Evolutionary conservation across 352 stramenopile genomes (phyloP), one percentile per base, ranked within the genome.

Genomic region (Globisporangium nagaii): DNA sequence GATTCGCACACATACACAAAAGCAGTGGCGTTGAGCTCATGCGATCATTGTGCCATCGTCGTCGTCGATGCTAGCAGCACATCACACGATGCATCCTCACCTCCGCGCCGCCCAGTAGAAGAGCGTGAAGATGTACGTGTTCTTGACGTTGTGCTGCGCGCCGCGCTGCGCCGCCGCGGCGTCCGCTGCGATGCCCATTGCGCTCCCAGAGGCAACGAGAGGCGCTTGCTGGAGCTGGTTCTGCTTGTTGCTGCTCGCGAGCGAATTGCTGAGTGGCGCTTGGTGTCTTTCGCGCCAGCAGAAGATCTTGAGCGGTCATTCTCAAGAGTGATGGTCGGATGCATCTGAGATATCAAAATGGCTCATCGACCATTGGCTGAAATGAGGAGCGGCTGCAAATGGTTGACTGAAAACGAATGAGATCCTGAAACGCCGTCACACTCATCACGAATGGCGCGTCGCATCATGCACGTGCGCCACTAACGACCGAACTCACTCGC

Each of bases 91-190:
- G 2, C 2, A 24, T 41, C 17, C 2, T 19, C 27, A 48, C 70
- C 71, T 83, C 53, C 75, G 68, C 28, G 75, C 73, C 4, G 79
- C 79, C 79, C 79, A 89, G 46, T 81, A 83, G 72, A 89, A 89
- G 58, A 89, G 73, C 53, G 74, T 87, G 60, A 86, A 84, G 45
- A 82, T 24, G 66, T 89, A 89, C 28, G 79, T 69, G 30, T 64
- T 79, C 63, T 78, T 68, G 47, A 89, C 75, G 45, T 89, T 89
- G 57, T 83, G 75, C 25, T 15, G 17, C 17, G 35, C 35, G 17
- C 15, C 35, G 17, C 46, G 24, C 10, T 35, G 42, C 25, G 13
- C 24, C 25, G 11, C 42, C 17, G 20, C 20, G 20, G 13, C 20
- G 22, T 46, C 40, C 22, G 22, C 24, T 20, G 19, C 22, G 40